phyloP scores from a whole-genome alignment of 305 asterid genomes.

The Fraxinus sp. region DNA sequence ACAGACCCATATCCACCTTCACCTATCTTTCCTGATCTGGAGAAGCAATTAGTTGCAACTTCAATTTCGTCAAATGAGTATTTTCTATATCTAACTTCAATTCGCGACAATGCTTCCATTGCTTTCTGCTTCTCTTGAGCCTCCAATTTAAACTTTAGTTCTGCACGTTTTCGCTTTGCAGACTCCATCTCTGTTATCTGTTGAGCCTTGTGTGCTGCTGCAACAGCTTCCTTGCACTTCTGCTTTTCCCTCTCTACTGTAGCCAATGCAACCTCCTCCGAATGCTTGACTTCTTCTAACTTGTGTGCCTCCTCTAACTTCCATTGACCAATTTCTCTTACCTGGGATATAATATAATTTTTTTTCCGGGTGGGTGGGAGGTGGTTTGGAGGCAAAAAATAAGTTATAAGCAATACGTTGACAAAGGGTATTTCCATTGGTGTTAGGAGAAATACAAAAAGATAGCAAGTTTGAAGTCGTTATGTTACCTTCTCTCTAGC shows the following conservation, averaged over 20 bases:
- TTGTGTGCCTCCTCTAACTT: slow-evolving; percentile 22
- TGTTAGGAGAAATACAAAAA: background rate
- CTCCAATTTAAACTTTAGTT: slow-evolving; percentile 45
- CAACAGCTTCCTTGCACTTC: slow-evolving; percentile 30
- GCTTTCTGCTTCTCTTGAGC: slow-evolving; percentile 63
- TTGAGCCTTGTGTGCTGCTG: slow-evolving; percentile 34
- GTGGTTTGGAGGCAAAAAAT: background rate
- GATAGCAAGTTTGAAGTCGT: background rate
- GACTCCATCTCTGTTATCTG: slow-evolving; percentile 59
- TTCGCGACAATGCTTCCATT: slow-evolving; percentile 40
- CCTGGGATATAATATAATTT: slow-evolving; percentile 19
- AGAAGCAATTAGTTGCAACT: slow-evolving; percentile 51
- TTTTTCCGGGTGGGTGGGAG: background rate
- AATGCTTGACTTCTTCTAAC: slow-evolving; percentile 27
- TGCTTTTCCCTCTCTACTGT: slow-evolving; percentile 31
- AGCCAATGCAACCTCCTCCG: slow-evolving; percentile 28
- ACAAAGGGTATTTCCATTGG: background rate
- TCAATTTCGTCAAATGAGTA: slow-evolving; percentile 61
- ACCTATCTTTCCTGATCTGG: slow-evolving; percentile 58
- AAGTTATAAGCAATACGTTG: background rate
- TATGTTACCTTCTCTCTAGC: slow-evolving; percentile 19
- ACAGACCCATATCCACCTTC: slow-evolving; percentile 84
- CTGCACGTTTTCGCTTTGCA: slow-evolving; percentile 52
- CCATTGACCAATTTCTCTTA: slow-evolving; percentile 27
- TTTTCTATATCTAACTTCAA: slow-evolving; percentile 48